These are phyloP conservation scores for Bruguiera hainesii DNA, from an alignment of 441 rosid genomes.

Conservation along the genomic window DNA sequence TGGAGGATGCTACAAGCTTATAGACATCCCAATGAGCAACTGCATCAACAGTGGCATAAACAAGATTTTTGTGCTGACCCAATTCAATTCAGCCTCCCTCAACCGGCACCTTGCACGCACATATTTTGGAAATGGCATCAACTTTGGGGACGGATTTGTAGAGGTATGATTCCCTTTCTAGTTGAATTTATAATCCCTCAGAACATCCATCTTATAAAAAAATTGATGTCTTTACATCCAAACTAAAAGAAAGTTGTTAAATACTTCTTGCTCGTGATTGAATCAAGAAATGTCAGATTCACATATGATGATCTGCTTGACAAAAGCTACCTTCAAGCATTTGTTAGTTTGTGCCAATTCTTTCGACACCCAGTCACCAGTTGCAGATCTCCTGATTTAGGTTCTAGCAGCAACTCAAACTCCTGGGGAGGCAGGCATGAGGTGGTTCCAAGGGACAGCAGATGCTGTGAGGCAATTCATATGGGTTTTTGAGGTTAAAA, in stretches of 20 bases:
- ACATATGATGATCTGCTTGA: too few species aligned
- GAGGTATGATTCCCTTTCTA: slow-evolving; percentile 49
- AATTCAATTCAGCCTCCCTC: slow-evolving; percentile 90
- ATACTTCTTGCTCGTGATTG: background rate
- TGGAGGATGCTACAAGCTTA: slow-evolving; percentile 88
- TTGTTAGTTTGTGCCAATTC: background rate
- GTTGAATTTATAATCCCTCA: background rate
- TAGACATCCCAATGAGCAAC: slow-evolving; percentile 97
- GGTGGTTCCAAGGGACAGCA: slow-evolving; percentile 98
- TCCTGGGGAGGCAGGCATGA: slow-evolving; percentile 80
- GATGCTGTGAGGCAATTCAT: slow-evolving; percentile 95
- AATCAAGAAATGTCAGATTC: background rate
- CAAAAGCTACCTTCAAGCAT: too few species aligned
- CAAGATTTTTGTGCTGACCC: slow-evolving; percentile 90
- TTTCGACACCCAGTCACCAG: slow-evolving; percentile 1
- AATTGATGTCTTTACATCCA: background rate
- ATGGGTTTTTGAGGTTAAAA: slow-evolving; percentile 90
- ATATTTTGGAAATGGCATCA: slow-evolving; percentile 84
- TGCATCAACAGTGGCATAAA: slow-evolving; percentile 88
- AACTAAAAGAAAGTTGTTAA: background rate
- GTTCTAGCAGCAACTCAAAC: slow-evolving; percentile 98
- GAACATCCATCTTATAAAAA: background rate
- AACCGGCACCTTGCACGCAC: slow-evolving; percentile 88
- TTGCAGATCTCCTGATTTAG: slow-evolving; percentile 31
- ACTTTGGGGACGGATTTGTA: slow-evolving; percentile 91